Base-by-base conservation (phyloP, 2,329 filamentous ascomycete genomes). In the Aspergillus floridensis region DNA sequence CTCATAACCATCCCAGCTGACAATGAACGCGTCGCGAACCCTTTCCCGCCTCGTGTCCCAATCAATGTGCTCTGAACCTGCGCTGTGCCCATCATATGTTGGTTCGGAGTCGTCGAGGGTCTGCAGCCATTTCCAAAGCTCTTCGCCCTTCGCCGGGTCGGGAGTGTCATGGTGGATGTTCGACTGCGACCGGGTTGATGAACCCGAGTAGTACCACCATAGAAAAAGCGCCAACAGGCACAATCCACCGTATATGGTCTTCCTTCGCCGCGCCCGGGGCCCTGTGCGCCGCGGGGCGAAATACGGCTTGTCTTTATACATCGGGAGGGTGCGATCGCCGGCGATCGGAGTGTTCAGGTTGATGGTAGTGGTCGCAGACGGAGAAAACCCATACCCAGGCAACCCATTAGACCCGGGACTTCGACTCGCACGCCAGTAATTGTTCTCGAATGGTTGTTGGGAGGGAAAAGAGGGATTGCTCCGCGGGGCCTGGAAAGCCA, bases 231-330 rank as follows among this genome's bases (percentile, higher is more conserved):
- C 68, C 29, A 92, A 68, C 21, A 88, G 64, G 8, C 84, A 74
- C 35, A 90, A 64, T 5, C 82, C 76, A 24, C 84, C 63, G 48
- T 84, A 72, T 2, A 85, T 76, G 60, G 89, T 81, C 78, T 89
- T 91, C 68, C 84, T 84, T 74, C 83, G 84, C 79, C 86, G 88
- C 66, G 85, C 76, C 35, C 85, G 81, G 54, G 81, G 81, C 62
- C 82, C 70, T n/a, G 74, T 80, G 68, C 85, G 84, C 66, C 84
- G 81, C 61, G 77, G 72, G n/a, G 75, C 69, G 59, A 76, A 79
- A 72, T 91, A 95, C n/a, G 95, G 95, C 76, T 99, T 99, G 79
- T 99, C 95, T 78, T 99, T 99, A 81, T 99, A 99, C 90, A 98
- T 93, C 49, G 95, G 95, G 63, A 99, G 80, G 59, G 86, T 81